These are phyloP conservation scores for Globisporangium nagaii DNA, from an alignment of 352 stramenopile species.

Conservation along the genomic window DNA sequence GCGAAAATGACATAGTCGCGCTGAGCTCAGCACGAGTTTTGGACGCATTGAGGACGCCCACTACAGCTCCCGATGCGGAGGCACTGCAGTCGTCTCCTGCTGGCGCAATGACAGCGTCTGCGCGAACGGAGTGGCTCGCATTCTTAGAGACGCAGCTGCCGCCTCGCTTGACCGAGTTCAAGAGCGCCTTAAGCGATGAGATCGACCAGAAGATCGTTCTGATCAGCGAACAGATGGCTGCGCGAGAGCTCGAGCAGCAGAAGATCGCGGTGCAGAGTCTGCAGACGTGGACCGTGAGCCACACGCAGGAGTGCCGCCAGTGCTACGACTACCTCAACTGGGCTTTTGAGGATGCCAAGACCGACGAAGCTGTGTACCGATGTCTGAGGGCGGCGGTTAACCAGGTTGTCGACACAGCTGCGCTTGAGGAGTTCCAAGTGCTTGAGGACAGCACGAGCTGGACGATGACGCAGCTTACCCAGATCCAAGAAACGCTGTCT, in stretches of 20 bases:
- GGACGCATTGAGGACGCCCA: neutral
- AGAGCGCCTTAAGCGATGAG: slow-evolving; percentile 11
- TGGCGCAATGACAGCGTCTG: neutral
- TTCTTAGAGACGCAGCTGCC: slow-evolving; percentile 7
- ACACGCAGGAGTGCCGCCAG: slow-evolving; percentile 41
- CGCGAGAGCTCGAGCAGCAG: slow-evolving; percentile 6
- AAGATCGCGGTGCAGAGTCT: slow-evolving; percentile 17
- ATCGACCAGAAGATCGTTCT: neutral
- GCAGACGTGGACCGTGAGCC: slow-evolving; percentile 32
- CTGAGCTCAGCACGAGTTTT: neutral
- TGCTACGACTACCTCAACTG: slow-evolving; percentile 53
- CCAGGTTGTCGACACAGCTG: slow-evolving; percentile 18
- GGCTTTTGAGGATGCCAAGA: slow-evolving; percentile 24
- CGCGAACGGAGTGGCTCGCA: neutral
- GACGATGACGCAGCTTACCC: neutral
- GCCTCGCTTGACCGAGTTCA: slow-evolving; percentile 9
- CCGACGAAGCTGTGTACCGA: slow-evolving; percentile 21
- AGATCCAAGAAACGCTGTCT: slow-evolving; percentile 2
- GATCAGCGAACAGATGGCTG: neutral
- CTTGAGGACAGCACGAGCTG: slow-evolving; percentile 9
- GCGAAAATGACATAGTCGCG: neutral
- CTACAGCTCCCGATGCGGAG: neutral
- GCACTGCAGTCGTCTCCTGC: neutral
- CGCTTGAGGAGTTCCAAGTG: slow-evolving; percentile 12
- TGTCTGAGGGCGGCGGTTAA: slow-evolving; percentile 24